Evolutionary conservation across 2,329 filamentous ascomycete species (phyloP), one percentile per base, ranked within the genome.

Genomic region (Beauveria medogensis): DNA sequence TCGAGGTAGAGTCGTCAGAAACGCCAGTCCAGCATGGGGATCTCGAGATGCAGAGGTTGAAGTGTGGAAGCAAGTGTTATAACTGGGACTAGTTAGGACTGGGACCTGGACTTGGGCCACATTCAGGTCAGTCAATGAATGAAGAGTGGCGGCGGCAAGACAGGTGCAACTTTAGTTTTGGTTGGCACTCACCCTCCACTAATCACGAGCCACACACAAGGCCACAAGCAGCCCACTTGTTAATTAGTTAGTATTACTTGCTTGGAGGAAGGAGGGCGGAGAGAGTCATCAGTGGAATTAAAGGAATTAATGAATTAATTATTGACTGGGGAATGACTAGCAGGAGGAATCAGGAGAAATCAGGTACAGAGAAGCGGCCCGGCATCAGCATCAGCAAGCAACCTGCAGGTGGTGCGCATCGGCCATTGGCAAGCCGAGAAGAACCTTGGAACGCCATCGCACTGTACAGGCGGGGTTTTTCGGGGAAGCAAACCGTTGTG

Each of bases 31-130:
- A 60, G 58, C 50, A 60, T 55, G 37, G 41, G 30, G 55, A 46
- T 59, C 56, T 59, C 56, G 40, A 59, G 44, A 46, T 52, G 56
- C 48, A 60, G 28, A 51, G 28, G 48, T 30, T 60, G 47, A 52
- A 59, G 48, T 52, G 56, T 59, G 56, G 47, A 59, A 59, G 56
- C 56, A 58, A 16, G 55, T 58, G 34, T 59, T 41, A 48, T 51
- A 28, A 51, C 40, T 59, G 47, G 47, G 30, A 22, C 26, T 34
- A 59, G 34, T 8, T 34, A 59, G 44, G 34, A 59, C 48, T 53
- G 56, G 56, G 47, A 24, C 34, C 41, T 20, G 48, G 48, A 18
- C 14, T 30, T 41, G 44, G 53, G 34, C 24, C 56, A 41, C 37
- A 52, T n/a, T 59, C 37, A 59, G 40, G 37, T 30, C 47, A 53